These are phyloP conservation scores for Malassezia sympodialis DNA, from an alignment of 1,284 basidiomycete genomes.

Conservation along the genomic window DNA sequence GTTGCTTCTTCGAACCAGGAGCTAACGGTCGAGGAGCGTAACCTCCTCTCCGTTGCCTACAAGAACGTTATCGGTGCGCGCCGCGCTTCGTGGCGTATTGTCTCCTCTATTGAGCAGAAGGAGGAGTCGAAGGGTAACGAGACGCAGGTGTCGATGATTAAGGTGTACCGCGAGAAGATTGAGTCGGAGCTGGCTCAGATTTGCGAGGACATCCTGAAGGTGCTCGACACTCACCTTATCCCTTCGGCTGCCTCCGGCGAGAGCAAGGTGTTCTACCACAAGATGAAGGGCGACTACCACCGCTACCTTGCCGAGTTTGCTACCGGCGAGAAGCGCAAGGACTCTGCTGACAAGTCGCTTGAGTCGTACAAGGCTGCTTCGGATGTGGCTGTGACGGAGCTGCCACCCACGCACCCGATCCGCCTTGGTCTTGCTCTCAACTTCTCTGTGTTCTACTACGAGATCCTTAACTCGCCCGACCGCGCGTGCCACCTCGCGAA, in stretches of 20 bases:
- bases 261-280: constrained; percentile 99
- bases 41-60: constrained; percentile 96
- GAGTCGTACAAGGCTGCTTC: constrained; percentile 99
- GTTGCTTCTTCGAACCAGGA: constrained; percentile 52
- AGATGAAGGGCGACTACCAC: constrained; percentile 99
- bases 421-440: constrained; percentile 97
- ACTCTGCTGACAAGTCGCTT: constrained; percentile 93
- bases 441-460: constrained; percentile 99
- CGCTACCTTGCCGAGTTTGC: constrained; percentile 99
- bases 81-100: constrained; percentile 96
- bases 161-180: constrained; percentile 90
- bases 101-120: constrained; percentile 99
- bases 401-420: constrained; percentile 97
- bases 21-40: constrained; percentile 97
- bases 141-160: constrained; percentile 95
- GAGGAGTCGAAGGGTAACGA: constrained; percentile 99
- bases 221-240: constrained; percentile 97
- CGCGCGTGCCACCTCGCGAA: constrained; percentile 98
- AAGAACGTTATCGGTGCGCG: constrained; percentile 99
- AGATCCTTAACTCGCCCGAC: constrained; percentile 98
- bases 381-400: constrained; percentile 92
- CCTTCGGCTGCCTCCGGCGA: constrained; percentile 95
- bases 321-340: constrained; percentile 96
- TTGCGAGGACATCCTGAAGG: constrained; percentile 97
- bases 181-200: constrained; percentile 96